Evolutionary conservation across 2,329 filamentous ascomycete species (phyloP).

Genomic region (Penicillium sp.): DNA sequence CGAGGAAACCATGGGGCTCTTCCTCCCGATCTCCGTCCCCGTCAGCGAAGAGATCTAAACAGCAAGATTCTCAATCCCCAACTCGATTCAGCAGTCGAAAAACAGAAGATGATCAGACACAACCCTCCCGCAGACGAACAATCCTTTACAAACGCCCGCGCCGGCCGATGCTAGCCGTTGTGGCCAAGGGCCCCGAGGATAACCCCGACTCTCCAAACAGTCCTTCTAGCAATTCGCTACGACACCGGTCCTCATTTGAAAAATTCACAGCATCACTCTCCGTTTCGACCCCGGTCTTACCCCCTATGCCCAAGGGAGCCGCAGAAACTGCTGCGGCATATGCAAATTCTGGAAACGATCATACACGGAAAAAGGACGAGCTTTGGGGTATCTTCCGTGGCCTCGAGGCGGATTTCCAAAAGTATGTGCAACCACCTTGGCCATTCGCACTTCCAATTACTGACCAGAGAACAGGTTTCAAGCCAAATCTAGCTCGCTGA

Average conservation of each 20-base stretch:
- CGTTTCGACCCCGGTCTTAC: constrained; percentile 48
- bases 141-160: constrained; percentile 40
- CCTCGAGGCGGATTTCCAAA: constrained; percentile 68
- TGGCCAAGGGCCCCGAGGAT: constrained; percentile 38
- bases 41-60: constrained; percentile 33
- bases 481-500: constrained; percentile 69
- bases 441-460: not conserved
- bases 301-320: constrained; percentile 48
- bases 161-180: constrained; percentile 43
- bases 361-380: constrained; percentile 64
- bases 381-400: constrained; percentile 67
- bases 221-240: constrained; percentile 43
- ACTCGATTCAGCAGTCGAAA: constrained; percentile 17
- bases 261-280: constrained; percentile 44
- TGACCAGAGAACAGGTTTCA: constrained; percentile 57
- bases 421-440: constrained; percentile 44
- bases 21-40: constrained; percentile 51
- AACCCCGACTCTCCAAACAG: constrained; percentile 38
- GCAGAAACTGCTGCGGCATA: constrained; percentile 42
- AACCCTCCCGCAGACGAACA: constrained; percentile 32
- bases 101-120: constrained; percentile 24
- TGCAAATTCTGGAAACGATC: constrained; percentile 30
- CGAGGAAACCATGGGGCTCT: constrained; percentile 52
- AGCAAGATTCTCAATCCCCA: constrained; percentile 32
- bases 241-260: constrained; percentile 48